phyloP scores from a whole-genome alignment of 805 yeast species.

The Candida boidinii region DNA sequence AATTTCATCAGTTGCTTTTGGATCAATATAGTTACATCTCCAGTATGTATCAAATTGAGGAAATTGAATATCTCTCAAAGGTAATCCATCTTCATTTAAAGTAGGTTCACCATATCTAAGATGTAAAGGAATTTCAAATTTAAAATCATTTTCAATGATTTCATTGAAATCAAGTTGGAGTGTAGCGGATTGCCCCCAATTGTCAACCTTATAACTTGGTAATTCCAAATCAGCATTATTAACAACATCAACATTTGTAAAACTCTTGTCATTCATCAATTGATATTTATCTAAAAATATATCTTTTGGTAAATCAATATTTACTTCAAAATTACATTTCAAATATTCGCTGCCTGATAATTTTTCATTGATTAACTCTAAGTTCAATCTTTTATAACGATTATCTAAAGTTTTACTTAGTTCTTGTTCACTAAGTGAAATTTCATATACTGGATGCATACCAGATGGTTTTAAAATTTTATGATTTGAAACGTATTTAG shows the following conservation, averaged over 20 bases:
- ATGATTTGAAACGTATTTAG: constrained; percentile 10
- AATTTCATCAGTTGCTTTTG: background rate
- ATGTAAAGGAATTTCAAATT: constrained; percentile 24
- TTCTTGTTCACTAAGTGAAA: too few species aligned
- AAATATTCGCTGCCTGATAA: background rate
- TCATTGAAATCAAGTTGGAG: constrained; percentile 6
- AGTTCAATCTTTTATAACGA: too few species aligned
- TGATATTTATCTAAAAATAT: constrained; percentile 22
- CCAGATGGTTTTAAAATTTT: constrained; percentile 11
- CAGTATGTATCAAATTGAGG: constrained; percentile 19
- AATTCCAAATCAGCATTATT: constrained; percentile 22
- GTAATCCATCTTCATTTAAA: constrained; percentile 3
- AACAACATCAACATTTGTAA: constrained; percentile 7
- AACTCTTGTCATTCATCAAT: constrained; percentile 5
- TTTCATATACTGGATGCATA: constrained; percentile 19
- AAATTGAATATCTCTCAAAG: constrained; percentile 1
- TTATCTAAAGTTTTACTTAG: too few species aligned
- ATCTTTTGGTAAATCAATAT: constrained; percentile 16
- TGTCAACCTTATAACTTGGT: constrained; percentile 18
- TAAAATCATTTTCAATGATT: constrained; percentile 4
- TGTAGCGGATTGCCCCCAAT: constrained; percentile 16
- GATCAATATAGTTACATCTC: constrained; percentile 12
- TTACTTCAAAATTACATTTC: constrained; percentile 15
- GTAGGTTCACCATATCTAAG: constrained; percentile 20
- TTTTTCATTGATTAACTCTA: too few species aligned